phyloP scores from a whole-genome alignment of 1,284 basidiomycete species.

The Boletus holoroseus region DNA sequence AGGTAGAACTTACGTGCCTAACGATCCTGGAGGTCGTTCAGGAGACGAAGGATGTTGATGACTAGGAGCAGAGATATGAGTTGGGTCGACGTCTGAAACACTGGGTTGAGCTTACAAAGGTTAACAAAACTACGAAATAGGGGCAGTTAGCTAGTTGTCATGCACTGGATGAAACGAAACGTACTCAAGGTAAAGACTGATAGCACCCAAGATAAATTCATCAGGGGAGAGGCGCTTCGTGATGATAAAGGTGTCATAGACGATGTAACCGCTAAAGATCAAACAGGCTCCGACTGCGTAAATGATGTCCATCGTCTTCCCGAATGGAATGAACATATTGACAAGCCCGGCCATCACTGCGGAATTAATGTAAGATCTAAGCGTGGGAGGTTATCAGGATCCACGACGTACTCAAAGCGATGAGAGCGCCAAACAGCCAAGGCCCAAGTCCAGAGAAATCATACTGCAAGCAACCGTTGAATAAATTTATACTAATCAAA shows the following conservation, averaged over 20 bases:
- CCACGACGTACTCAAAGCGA: conserved; percentile 56
- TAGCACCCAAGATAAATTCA: conserved; percentile 81
- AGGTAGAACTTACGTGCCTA: conserved; percentile 15
- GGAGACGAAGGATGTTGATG: conserved; percentile 69
- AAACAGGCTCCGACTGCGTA: conserved; percentile 75
- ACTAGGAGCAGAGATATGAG: conserved; percentile 38
- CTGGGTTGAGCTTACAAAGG: conserved; percentile 53
- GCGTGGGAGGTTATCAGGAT: neutral
- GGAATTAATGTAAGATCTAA: conserved; percentile 8
- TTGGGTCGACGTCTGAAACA: neutral
- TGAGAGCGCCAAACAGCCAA: conserved; percentile 73
- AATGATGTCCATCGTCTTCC: conserved; percentile 67
- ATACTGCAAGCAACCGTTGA: conserved; percentile 45
- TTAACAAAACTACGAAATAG: conserved; percentile 55
- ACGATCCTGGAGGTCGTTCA: conserved; percentile 51
- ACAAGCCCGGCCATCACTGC: conserved; percentile 73
- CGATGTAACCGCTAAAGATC: conserved; percentile 78
- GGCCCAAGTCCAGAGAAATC: conserved; percentile 83
- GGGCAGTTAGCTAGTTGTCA: conserved; percentile 1
- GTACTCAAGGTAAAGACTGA: conserved; percentile 84
- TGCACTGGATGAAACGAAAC: conserved; percentile 25
- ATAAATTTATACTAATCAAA: neutral
- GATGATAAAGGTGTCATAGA: conserved; percentile 84
- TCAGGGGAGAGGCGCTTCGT: conserved; percentile 78
- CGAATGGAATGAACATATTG: conserved; percentile 76